Evolutionary conservation across 2,329 filamentous ascomycete species (phyloP), one percentile per base, ranked within the genome.

Genomic region (Exserohilum rostratum): DNA sequence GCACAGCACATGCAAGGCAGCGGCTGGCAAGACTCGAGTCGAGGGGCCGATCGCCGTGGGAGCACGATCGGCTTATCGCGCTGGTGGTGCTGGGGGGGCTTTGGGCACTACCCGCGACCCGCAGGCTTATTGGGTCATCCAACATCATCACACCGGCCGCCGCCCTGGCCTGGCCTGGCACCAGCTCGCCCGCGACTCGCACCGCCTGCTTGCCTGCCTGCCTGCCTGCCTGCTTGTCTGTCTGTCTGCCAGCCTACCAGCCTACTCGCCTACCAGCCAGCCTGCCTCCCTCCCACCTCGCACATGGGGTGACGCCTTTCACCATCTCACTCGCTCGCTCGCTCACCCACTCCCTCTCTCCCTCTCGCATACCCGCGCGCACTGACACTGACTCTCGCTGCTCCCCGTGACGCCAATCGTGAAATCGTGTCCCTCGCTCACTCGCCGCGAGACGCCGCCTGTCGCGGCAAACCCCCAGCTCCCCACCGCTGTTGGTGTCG

Each of bases 261-360:
- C 59, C 30, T 35, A 46, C 25, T 57, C 30, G n/a, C n/a, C n/a
- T n/a, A n/a, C n/a, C n/a, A n/a, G n/a, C n/a, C n/a, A n/a, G n/a
- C n/a, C n/a, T n/a, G n/a, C n/a, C n/a, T n/a, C n/a, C n/a, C n/a
- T n/a, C n/a, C n/a, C n/a, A n/a, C 34, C 40, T 34, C 39, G 45
- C 43, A 30, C 22, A 46, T 47, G 52, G 47, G 47, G 47, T 47
- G 43, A 39, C 47, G 34, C 48, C 59, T 39, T 37, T 49, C 50
- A 40, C 55, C 48, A n/a, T n/a, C n/a, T 44, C 25, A 30, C 40
- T 30, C 31, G 1, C 46, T 46, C 46, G 43, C 61, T 34, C 46
- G 7, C 22, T 25, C 39, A 49, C 45, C 53, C 58, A 31, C 50
- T 61, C 58, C 55, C 58, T 58, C 38, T 43, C 50, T 61, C 58